These are phyloP conservation scores for Hyaloscypha bicolor DNA, from an alignment of 495 filamentous ascomycete genomes.

Conservation along the genomic window DNA sequence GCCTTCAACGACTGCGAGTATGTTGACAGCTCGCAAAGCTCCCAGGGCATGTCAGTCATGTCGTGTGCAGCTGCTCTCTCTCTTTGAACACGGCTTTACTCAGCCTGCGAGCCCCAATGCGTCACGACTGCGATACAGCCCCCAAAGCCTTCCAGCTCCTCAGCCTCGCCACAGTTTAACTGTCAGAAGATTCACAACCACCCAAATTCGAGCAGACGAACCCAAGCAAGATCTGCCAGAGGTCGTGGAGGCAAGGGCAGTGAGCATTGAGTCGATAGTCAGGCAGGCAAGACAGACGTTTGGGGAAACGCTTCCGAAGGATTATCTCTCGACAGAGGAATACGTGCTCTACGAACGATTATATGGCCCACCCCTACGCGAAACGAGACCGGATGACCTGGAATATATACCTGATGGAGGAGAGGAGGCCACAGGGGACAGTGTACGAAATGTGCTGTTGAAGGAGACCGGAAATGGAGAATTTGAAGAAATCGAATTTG, in stretches of 20 bases:
- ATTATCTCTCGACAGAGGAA: constrained; percentile 68
- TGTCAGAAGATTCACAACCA: constrained; percentile 43
- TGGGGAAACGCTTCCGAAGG: constrained; percentile 77
- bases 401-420: constrained; percentile 45
- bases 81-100: constrained; percentile 45
- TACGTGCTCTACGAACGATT: constrained; percentile 75
- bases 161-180: constrained; percentile 26
- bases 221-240: background rate
- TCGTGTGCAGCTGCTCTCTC: constrained; percentile 46
- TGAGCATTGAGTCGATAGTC: constrained; percentile 64
- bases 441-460: constrained; percentile 41
- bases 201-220: constrained; percentile 19
- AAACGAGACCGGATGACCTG: constrained; percentile 59
- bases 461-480: constrained; percentile 61
- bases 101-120: constrained; percentile 19
- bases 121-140: constrained; percentile 21
- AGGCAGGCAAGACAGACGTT: constrained; percentile 71
- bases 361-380: constrained; percentile 69
- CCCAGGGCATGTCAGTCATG: constrained; percentile 52
- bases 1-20: constrained; percentile 19
- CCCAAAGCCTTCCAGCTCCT: constrained; percentile 16
- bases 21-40: constrained; percentile 50
- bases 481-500: constrained; percentile 61
- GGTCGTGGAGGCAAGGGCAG: constrained; percentile 17
- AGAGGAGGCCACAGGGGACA: constrained; percentile 31